Evolutionary conservation across 2,329 filamentous ascomycete species (phyloP).

Genomic region (Fusarium dimerum): DNA sequence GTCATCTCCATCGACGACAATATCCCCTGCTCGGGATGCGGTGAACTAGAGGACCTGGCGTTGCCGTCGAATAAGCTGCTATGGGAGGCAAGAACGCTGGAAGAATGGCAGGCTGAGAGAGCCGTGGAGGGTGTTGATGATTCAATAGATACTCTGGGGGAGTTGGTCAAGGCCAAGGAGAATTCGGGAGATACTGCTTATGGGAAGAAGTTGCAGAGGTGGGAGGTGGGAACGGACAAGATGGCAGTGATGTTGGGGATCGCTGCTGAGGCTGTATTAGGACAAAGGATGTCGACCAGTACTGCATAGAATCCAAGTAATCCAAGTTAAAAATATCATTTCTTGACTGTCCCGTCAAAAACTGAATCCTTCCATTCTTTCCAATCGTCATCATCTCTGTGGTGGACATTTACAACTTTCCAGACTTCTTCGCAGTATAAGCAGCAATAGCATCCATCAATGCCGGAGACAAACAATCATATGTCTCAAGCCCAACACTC

Average conservation of each 20-base stretch:
- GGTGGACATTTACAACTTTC: not conserved
- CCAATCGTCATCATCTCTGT: too few species aligned
- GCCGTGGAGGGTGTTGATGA: conserved; percentile 12
- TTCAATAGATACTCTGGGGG: conserved; percentile 18
- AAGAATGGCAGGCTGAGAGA: conserved; percentile 30
- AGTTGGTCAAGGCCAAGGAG: conserved; percentile 10
- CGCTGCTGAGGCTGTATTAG: conserved; percentile 23
- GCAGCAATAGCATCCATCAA: conserved; percentile 65
- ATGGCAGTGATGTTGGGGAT: conserved; percentile 24
- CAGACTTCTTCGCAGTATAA: conserved; percentile 51
- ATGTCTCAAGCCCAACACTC: conserved; percentile 58
- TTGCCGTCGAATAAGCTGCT: conserved; percentile 20
- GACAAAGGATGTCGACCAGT: not conserved
- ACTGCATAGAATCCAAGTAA: too few species aligned
- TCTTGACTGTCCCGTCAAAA: too few species aligned
- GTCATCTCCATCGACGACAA: conserved; percentile 21
- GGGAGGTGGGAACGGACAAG: conserved; percentile 30
- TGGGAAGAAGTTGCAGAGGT: conserved; percentile 18
- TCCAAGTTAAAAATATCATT: too few species aligned
- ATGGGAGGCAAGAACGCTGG: conserved; percentile 26
- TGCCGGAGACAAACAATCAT: conserved; percentile 61
- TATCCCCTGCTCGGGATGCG: conserved; percentile 2
- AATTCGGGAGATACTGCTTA: not conserved
- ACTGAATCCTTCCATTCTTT: too few species aligned
- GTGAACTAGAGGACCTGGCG: conserved; percentile 7